A percentile compares a stretch with the other conserved stretches of the same genome.
phyloP scores from a whole-genome alignment of 805 yeast genomes.

The Candida nonsorbophila region DNA sequence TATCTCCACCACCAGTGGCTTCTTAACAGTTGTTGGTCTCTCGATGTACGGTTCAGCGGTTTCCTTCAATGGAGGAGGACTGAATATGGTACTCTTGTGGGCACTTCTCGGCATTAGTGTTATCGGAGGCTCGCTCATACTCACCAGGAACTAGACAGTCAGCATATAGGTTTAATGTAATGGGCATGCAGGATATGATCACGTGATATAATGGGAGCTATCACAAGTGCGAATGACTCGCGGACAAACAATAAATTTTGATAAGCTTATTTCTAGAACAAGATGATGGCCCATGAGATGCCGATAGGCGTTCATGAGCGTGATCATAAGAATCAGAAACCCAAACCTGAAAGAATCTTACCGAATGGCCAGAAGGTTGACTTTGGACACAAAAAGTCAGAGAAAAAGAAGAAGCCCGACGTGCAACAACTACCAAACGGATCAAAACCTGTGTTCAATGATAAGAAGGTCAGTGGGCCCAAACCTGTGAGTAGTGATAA shows the following conservation, averaged over 20 bases:
- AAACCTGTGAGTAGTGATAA: too few relatives aligned
- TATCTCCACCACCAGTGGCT: conserved; percentile 77
- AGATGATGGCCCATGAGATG: conserved; percentile 31
- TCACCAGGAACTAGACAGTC: background rate
- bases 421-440: conserved; percentile 22
- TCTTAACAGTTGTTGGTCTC: conserved; percentile 71
- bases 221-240: too few relatives aligned
- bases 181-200: too few relatives aligned
- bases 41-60: conserved; percentile 85
- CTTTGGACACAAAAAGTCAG: conserved; percentile 14
- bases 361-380: conserved; percentile 27
- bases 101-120: conserved; percentile 53
- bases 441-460: conserved; percentile 19
- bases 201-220: too few relatives aligned
- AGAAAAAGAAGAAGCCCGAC: conserved; percentile 1
- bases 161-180: too few relatives aligned
- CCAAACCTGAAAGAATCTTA: conserved; percentile 14
- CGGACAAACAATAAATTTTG: too few relatives aligned
- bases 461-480: conserved; percentile 5
- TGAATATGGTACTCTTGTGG: conserved; percentile 55
- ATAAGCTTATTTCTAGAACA: too few relatives aligned
- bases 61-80: conserved; percentile 65
- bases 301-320: conserved; percentile 18
- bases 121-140: conserved; percentile 31
- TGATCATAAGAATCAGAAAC: conserved; percentile 3